Percentiles rank a stretch among this genome's conserved stretches.
These are phyloP conservation scores for Umbelopsis ramanniana DNA, from an alignment of 192 early-diverging fungal genomes.

Conservation along the genomic window DNA sequence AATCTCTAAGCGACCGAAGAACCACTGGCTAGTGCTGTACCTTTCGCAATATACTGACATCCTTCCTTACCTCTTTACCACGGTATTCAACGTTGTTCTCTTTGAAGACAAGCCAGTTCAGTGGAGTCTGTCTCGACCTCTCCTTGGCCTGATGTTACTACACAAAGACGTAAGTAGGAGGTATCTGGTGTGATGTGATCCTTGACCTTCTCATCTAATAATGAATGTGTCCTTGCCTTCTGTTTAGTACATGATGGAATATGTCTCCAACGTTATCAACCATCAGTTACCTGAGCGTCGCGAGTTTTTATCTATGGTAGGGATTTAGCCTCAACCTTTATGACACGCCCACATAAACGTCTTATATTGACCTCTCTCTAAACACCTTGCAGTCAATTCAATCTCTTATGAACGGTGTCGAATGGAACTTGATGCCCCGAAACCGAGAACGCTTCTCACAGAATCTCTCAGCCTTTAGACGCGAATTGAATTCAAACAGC, in stretches of 20 bases:
- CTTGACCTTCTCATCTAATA: no score
- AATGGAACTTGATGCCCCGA: slow-evolving; percentile 47
- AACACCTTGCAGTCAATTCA: slow-evolving; percentile 43
- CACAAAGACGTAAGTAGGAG: slow-evolving; percentile 57
- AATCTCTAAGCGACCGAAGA: slow-evolving; percentile 23
- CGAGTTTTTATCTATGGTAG: slow-evolving; percentile 43
- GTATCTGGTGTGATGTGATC: no score
- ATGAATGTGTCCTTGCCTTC: background rate
- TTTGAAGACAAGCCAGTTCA: slow-evolving; percentile 83
- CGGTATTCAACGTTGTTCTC: slow-evolving; percentile 74
- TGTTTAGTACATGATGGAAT: slow-evolving; percentile 53
- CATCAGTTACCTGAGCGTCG: slow-evolving; percentile 53
- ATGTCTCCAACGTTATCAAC: slow-evolving; percentile 56
- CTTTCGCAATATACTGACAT: slow-evolving; percentile 63
- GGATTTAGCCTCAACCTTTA: background rate
- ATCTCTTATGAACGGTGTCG: slow-evolving; percentile 66
- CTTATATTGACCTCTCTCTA: slow-evolving; percentile 7
- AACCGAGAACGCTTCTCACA: slow-evolving; percentile 75
- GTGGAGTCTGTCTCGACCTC: slow-evolving; percentile 83
- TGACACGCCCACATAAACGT: background rate
- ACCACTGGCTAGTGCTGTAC: slow-evolving; percentile 62
- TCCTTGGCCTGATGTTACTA: slow-evolving; percentile 78
- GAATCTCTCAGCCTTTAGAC: slow-evolving; percentile 56
- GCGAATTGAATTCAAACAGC: slow-evolving; percentile 44
- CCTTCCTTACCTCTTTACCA: slow-evolving; percentile 63